Percentiles rank a stretch among this genome's conserved stretches.
These are phyloP conservation scores for Leptomonas pyrrhocoris DNA, from an alignment of 208 protist species.

Conservation along the genomic window DNA sequence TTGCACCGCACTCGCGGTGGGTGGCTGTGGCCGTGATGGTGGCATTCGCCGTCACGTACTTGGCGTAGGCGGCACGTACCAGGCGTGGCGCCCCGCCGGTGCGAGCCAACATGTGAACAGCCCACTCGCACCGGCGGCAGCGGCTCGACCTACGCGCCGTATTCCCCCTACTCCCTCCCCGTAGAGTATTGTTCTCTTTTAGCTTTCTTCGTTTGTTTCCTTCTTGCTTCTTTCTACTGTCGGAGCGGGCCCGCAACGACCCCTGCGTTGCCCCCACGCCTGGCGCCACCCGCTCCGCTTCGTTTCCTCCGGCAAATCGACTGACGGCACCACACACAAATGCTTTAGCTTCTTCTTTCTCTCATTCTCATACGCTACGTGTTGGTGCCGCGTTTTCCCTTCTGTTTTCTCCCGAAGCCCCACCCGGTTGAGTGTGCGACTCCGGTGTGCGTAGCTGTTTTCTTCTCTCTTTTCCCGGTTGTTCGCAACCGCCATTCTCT, in stretches of 20 bases:
- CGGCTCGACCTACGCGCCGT: neutral
- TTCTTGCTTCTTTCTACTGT: too few species aligned
- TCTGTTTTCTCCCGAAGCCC: neutral
- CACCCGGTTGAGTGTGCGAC: neutral
- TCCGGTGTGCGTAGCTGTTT: neutral
- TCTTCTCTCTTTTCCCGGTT: neutral
- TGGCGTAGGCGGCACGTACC: neutral
- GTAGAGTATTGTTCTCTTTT: too few species aligned
- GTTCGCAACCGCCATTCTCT: neutral
- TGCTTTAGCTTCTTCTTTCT: too few species aligned
- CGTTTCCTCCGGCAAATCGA: too few species aligned
- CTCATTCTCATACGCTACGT: neutral
- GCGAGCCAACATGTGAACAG: too few species aligned
- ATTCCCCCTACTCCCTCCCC: too few species aligned
- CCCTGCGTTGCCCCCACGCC: too few species aligned
- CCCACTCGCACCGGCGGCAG: neutral
- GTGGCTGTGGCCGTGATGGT: conserved; percentile 4
- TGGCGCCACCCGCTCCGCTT: too few species aligned
- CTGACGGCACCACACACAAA: too few species aligned
- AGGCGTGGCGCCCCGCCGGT: too few species aligned
- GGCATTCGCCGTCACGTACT: conserved; percentile 4
- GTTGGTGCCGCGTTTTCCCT: neutral
- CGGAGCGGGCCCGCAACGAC: too few species aligned
- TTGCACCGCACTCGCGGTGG: conserved; percentile 11
- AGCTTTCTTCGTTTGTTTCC: too few species aligned